Conservation (phyloP, 495 filamentous ascomycete species). For the Melanomma pulvis-pyrius region DNA sequence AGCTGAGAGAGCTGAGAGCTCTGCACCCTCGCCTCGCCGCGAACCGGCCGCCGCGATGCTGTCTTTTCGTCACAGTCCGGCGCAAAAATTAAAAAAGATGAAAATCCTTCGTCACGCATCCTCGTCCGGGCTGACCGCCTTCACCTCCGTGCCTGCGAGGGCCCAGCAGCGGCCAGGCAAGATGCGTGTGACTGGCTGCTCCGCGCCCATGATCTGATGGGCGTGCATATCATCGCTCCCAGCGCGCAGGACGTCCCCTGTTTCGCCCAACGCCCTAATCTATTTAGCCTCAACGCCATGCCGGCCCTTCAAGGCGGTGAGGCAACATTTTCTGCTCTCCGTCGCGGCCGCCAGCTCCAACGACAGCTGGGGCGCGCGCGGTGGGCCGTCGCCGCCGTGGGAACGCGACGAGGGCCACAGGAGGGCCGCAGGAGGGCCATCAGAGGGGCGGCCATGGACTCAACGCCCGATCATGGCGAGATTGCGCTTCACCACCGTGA, state of each 20-base stretch:
- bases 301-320: slow-evolving; percentile 29
- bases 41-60: not conserved
- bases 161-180: not conserved
- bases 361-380: too few species aligned
- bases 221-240: slow-evolving; percentile 26
- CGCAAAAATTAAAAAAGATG: not conserved
- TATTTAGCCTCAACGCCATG: slow-evolving; percentile 37
- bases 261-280: slow-evolving; percentile 18
- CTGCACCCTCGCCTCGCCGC: not conserved
- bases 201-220: slow-evolving; percentile 28
- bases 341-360: too few species aligned
- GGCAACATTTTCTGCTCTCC: slow-evolving; percentile 21
- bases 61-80: not conserved
- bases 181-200: not conserved
- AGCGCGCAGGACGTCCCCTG: slow-evolving; percentile 24
- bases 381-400: too few species aligned
- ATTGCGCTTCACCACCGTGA: slow-evolving; percentile 4
- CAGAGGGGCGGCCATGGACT: too few species aligned
- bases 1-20: not conserved
- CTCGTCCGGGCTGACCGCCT: slow-evolving; percentile 6
- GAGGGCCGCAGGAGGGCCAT: too few species aligned
- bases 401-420: too few species aligned
- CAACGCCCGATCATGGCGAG: not conserved
- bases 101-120: not conserved
- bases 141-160: slow-evolving; percentile 11